phyloP scores from a whole-genome alignment of 805 yeast species.

The Suhomyces faveliae region DNA sequence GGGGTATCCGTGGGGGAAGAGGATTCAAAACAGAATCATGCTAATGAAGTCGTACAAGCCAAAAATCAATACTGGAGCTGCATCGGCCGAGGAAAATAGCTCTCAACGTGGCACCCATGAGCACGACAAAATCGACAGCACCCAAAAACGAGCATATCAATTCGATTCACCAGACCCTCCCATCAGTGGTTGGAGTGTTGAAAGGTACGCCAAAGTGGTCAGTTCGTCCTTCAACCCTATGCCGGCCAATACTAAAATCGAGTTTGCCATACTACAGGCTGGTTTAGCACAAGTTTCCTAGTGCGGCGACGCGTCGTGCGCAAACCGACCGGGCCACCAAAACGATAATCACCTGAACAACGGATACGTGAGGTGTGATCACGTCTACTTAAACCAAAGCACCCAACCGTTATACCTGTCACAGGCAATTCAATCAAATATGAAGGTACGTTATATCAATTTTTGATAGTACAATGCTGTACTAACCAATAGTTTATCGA shows the following conservation, averaged over 20 bases:
- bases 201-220: conserved; percentile 25
- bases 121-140: neutral
- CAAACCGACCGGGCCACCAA: conserved; percentile 4
- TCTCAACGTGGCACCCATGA: neutral
- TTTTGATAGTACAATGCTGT: neutral
- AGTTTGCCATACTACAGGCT: conserved; percentile 15
- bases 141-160: neutral
- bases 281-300: neutral
- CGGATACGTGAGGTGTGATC: conserved; percentile 1
- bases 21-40: conserved; percentile 24
- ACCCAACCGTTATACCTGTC: too few species aligned
- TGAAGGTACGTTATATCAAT: conserved; percentile 16
- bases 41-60: conserved; percentile 32
- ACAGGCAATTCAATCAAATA: conserved; percentile 1
- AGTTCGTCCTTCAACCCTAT: conserved; percentile 11
- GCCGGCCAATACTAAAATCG: conserved; percentile 10
- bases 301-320: conserved; percentile 1
- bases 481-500: conserved; percentile 67
- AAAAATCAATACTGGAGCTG: conserved; percentile 7
- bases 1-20: conserved; percentile 34
- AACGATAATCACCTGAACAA: conserved; percentile 18
- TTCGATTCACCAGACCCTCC: conserved; percentile 6
- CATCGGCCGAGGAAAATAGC: neutral
- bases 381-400: neutral
- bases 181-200: conserved; percentile 26